Conservation (phyloP, 148 eudicot genomes). For the Rhododendron griersonianum region DNA sequence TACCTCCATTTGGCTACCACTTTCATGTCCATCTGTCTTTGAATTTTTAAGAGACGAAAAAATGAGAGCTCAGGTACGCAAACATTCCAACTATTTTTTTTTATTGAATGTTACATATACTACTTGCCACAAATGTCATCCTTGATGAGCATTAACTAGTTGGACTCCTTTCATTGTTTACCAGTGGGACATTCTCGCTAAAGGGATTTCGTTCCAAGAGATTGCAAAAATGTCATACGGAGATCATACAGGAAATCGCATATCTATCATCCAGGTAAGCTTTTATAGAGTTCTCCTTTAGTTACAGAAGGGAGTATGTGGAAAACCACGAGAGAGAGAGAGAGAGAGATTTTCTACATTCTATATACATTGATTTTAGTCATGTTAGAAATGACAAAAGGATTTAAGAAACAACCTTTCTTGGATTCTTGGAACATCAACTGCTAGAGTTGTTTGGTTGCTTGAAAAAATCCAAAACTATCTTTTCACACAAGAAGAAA, state of each 20-base stretch:
- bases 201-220: conserved; percentile 27
- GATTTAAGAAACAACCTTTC: neutral
- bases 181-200: conserved; percentile 51
- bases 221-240: conserved; percentile 35
- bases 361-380: neutral
- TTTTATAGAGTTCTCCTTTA: neutral
- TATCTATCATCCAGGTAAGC: conserved; percentile 51
- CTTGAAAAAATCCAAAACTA: neutral
- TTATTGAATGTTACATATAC: neutral
- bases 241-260: conserved; percentile 27
- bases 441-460: neutral
- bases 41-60: conserved; percentile 35
- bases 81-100: neutral
- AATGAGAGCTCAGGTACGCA: conserved; percentile 36
- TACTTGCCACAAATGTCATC: no score
- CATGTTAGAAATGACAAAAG: neutral
- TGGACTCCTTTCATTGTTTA: neutral
- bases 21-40: conserved; percentile 29
- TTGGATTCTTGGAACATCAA: neutral
- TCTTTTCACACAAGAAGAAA: neutral
- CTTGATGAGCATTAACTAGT: neutral
- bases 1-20: conserved; percentile 50
- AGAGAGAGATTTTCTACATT: neutral
- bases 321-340: neutral
- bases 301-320: neutral